Conservation (phyloP, 352 stramenopile genomes). For the Nothophytophthora sp. region DNA sequence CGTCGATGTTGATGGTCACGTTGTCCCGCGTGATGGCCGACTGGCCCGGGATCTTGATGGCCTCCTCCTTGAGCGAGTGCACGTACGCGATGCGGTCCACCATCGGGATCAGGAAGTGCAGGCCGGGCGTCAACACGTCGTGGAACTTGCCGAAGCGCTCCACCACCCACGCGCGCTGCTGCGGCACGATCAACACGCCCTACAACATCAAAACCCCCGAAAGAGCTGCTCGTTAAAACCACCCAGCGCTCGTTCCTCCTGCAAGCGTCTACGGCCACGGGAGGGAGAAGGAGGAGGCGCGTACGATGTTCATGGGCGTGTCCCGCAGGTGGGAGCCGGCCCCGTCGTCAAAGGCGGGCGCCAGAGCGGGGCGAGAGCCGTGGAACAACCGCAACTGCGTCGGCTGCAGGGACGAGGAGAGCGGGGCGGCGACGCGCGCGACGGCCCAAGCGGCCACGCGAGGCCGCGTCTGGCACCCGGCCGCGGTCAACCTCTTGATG, state of each 20-base stretch:
- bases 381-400: constrained; percentile 16
- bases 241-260: no score
- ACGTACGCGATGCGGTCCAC: constrained; percentile 92
- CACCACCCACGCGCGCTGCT: constrained; percentile 89
- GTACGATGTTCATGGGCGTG: constrained; percentile 56
- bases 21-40: constrained; percentile 92
- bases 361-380: constrained; percentile 30
- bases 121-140: constrained; percentile 76
- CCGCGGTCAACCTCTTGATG: constrained; percentile 18
- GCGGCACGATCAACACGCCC: constrained; percentile 87
- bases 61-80: constrained; percentile 92
- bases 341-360: constrained; percentile 40
- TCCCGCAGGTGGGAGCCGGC: constrained; percentile 46
- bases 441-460: constrained; percentile 1
- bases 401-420: constrained; percentile 20
- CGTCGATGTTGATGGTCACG: constrained; percentile 92
- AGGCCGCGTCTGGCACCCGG: constrained; percentile 15
- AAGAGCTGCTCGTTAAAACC: not conserved
- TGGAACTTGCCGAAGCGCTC: constrained; percentile 93
- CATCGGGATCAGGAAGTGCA: constrained; percentile 91
- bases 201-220: constrained; percentile 18
- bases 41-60: constrained; percentile 91
- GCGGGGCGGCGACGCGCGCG: constrained; percentile 5
- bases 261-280: no score
- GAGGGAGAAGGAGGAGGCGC: no score